These are phyloP conservation scores for Rhodotorula sp. DNA, from an alignment of 1,284 basidiomycete genomes.

Conservation along the genomic window DNA sequence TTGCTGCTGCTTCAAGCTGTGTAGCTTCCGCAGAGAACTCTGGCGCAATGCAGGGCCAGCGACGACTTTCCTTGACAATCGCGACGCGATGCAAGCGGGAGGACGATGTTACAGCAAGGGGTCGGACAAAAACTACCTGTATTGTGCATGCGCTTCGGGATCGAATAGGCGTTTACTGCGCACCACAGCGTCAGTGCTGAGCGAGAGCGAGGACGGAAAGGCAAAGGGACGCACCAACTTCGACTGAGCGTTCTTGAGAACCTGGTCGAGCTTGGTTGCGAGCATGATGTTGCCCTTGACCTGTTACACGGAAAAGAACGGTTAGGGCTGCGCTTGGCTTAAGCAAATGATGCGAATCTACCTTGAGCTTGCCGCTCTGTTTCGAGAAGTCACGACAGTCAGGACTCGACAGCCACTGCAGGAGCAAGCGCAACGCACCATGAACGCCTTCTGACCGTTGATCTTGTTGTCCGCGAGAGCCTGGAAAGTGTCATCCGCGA, in stretches of 20 bases:
- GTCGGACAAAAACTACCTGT: no score
- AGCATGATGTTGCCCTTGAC: conserved; percentile 44
- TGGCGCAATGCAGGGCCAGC: no score
- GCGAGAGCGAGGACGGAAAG: not conserved
- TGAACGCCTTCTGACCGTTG: conserved; percentile 68
- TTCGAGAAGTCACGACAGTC: no score
- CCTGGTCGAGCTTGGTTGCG: conserved; percentile 75
- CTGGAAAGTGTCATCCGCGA: conserved; percentile 54
- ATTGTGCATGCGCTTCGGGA: no score
- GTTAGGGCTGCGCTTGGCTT: conserved; percentile 42
- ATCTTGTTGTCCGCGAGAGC: conserved; percentile 60
- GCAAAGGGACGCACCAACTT: conserved; percentile 5
- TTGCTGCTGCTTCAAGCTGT: no score
- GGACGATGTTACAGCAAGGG: no score
- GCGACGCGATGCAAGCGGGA: no score
- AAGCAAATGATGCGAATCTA: no score
- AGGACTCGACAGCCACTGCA: no score
- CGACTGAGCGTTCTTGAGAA: conserved; percentile 60
- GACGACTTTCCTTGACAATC: no score
- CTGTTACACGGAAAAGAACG: not conserved
- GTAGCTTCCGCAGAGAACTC: no score
- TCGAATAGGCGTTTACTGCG: not conserved
- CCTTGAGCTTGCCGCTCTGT: no score
- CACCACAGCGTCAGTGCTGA: not conserved
- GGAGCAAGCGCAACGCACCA: conserved; percentile 46